Evolutionary conservation across 139 green algal genomes (phyloP).

Genomic region (Axilococcus clingmanii): DNA sequence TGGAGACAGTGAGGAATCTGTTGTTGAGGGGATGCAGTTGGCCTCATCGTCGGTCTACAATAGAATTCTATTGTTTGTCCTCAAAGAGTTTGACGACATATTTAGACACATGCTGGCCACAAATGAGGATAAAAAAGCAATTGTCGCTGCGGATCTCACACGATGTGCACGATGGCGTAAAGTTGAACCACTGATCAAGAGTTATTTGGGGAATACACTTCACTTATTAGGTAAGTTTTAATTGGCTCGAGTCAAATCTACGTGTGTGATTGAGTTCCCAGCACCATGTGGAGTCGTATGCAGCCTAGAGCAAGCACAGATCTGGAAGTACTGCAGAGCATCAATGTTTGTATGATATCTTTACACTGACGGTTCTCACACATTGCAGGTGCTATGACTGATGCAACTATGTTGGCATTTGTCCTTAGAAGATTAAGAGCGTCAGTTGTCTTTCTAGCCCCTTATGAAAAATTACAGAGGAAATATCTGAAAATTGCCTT

Average conservation of each 20-base stretch:
- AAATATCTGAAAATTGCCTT: slow-evolving; percentile 66
- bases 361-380: background rate
- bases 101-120: slow-evolving; percentile 54
- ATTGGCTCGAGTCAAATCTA: slow-evolving; percentile 9
- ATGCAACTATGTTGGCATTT: slow-evolving; percentile 60
- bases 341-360: background rate
- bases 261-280: background rate
- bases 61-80: slow-evolving; percentile 75
- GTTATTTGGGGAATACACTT: slow-evolving; percentile 88
- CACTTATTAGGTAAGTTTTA: slow-evolving; percentile 64
- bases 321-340: background rate
- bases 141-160: slow-evolving; percentile 1
- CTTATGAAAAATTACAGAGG: slow-evolving; percentile 57
- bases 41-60: slow-evolving; percentile 72
- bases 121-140: background rate
- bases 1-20: slow-evolving; percentile 60
- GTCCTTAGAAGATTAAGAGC: slow-evolving; percentile 62
- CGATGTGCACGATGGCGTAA: slow-evolving; percentile 47
- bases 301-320: slow-evolving; percentile 6
- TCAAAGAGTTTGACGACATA: slow-evolving; percentile 71
- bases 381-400: slow-evolving; percentile 44
- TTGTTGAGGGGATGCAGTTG: slow-evolving; percentile 44
- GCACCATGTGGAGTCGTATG: slow-evolving; percentile 3
- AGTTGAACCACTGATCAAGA: slow-evolving; percentile 72
- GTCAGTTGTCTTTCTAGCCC: slow-evolving; percentile 50